These are phyloP conservation scores for Coniochaeta ligniaria DNA, from an alignment of 2,329 filamentous ascomycete genomes.

Conservation along the genomic window DNA sequence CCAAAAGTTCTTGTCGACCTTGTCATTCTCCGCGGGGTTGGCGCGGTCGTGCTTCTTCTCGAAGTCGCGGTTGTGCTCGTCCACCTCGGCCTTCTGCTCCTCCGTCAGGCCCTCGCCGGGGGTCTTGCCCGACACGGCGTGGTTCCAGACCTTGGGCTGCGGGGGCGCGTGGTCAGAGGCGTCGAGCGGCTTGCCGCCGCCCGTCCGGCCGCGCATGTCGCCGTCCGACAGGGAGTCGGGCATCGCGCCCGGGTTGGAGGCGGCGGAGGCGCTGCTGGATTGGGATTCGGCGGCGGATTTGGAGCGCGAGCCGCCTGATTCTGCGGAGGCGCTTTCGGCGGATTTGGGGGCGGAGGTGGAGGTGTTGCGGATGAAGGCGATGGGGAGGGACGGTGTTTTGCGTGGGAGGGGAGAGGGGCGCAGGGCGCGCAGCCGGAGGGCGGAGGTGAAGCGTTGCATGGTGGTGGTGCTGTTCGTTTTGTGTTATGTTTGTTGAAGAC, in stretches of 20 bases:
- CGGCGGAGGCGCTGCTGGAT: conserved; percentile 11
- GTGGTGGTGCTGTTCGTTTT: background rate
- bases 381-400: background rate
- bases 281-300: conserved; percentile 21
- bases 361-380: background rate
- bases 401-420: background rate
- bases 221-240: conserved; percentile 21
- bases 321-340: conserved; percentile 12
- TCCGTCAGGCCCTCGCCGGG: conserved; percentile 28
- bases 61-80: conserved; percentile 52
- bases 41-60: conserved; percentile 44
- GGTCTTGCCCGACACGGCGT: conserved; percentile 26
- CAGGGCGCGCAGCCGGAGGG: background rate
- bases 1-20: conserved; percentile 52
- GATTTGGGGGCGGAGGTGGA: conserved; percentile 1
- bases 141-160: conserved; percentile 45
- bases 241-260: conserved; percentile 9
- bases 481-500: background rate
- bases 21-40: conserved; percentile 32
- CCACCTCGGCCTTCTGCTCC: conserved; percentile 49
- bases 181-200: conserved; percentile 28
- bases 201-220: conserved; percentile 26
- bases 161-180: conserved; percentile 27
- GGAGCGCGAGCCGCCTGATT: conserved; percentile 27
- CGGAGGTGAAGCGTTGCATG: background rate